These are phyloP conservation scores for Stagonosporopsis rhizophila DNA, from an alignment of 2,329 filamentous ascomycete genomes.

Conservation along the genomic window DNA sequence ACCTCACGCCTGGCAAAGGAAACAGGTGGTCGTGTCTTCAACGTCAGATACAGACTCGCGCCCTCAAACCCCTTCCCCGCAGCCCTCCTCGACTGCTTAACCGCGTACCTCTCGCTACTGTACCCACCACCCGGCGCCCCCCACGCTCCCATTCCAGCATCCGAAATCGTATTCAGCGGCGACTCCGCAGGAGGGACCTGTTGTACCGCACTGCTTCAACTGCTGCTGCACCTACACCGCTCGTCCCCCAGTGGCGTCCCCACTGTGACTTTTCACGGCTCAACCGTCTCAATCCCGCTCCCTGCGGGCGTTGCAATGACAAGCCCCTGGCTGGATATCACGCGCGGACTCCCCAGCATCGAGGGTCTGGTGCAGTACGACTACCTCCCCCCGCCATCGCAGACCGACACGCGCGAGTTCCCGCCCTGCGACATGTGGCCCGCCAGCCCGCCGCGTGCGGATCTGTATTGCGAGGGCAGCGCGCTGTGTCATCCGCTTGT, in stretches of 20 bases:
- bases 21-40: conserved; percentile 72
- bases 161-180: conserved; percentile 73
- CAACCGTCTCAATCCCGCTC: conserved; percentile 65
- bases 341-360: conserved; percentile 67
- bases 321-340: conserved; percentile 76
- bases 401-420: conserved; percentile 45
- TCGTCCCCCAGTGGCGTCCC: conserved; percentile 48
- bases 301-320: conserved; percentile 70
- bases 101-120: conserved; percentile 75
- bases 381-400: conserved; percentile 63
- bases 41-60: conserved; percentile 75
- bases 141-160: conserved; percentile 69
- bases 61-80: conserved; percentile 78
- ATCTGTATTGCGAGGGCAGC: conserved; percentile 55
- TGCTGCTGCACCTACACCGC: conserved; percentile 69
- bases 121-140: conserved; percentile 73
- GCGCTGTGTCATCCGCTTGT: conserved; percentile 70
- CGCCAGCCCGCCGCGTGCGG: conserved; percentile 53
- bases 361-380: conserved; percentile 63
- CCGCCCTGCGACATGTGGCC: conserved; percentile 61
- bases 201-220: conserved; percentile 69
- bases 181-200: conserved; percentile 81
- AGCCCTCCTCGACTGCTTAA: conserved; percentile 74
- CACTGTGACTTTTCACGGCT: conserved; percentile 67
- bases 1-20: conserved; percentile 69